Conservation (phyloP, 2,329 filamentous ascomycete species). For the Colletotrichum musae region DNA sequence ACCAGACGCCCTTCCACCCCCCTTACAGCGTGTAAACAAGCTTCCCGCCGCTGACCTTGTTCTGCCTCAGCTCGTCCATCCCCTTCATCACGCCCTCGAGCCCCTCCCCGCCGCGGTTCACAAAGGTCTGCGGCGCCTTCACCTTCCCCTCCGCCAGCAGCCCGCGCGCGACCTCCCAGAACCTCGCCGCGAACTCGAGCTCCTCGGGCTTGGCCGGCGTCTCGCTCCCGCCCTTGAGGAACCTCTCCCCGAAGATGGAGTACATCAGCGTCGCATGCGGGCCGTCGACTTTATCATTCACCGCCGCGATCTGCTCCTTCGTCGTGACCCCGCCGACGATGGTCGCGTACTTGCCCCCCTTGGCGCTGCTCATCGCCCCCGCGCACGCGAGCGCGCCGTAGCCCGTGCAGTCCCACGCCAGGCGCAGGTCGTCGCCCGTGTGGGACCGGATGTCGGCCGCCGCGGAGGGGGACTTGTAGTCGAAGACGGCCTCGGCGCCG, state of each 20-base stretch:
- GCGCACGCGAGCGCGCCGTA: slow-evolving; percentile 49
- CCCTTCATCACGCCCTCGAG: slow-evolving; percentile 50
- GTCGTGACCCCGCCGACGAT: slow-evolving; percentile 55
- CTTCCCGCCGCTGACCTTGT: slow-evolving; percentile 42
- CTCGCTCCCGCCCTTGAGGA: slow-evolving; percentile 41
- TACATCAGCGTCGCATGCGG: slow-evolving; percentile 54
- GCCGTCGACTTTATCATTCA: slow-evolving; percentile 54
- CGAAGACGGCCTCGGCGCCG: slow-evolving; percentile 62
- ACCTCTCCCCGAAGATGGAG: slow-evolving; percentile 55
- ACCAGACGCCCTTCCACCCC: too few species aligned
- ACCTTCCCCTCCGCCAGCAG: slow-evolving; percentile 54
- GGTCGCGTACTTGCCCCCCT: slow-evolving; percentile 53
- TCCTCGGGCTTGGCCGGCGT: slow-evolving; percentile 49
- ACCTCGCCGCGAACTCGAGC: slow-evolving; percentile 53
- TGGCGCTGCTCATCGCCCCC: slow-evolving; percentile 45
- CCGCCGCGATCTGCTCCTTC: slow-evolving; percentile 54
- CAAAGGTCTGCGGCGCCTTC: slow-evolving; percentile 50
- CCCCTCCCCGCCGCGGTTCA: slow-evolving; percentile 47
- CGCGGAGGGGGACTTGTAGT: slow-evolving; percentile 55
- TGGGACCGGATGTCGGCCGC: slow-evolving; percentile 44
- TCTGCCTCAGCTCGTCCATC: slow-evolving; percentile 1
- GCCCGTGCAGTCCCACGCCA: slow-evolving; percentile 54
- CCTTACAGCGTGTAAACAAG: background rate
- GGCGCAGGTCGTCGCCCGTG: slow-evolving; percentile 44
- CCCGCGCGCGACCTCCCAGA: slow-evolving; percentile 51